Evolutionary conservation across 768 basidiomycete species (phyloP).

Genomic region (Fistulinella prunicolor): DNA sequence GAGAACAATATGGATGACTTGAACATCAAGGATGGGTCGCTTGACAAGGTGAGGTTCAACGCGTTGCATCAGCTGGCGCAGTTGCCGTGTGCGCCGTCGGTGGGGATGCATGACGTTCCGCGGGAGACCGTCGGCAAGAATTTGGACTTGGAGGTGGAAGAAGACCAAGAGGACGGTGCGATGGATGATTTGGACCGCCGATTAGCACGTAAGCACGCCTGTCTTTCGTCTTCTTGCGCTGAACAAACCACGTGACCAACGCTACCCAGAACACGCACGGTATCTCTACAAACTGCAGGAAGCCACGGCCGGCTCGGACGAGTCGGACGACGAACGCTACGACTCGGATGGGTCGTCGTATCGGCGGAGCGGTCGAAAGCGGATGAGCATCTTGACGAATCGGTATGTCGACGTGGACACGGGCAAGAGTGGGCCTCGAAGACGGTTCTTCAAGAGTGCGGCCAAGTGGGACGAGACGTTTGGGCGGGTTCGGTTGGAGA

Average conservation of each 20-base stretch:
- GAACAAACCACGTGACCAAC: neutral
- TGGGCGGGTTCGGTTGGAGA: slow-evolving; percentile 23
- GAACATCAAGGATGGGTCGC: slow-evolving; percentile 75
- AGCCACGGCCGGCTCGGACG: slow-evolving; percentile 44
- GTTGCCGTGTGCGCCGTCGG: slow-evolving; percentile 76
- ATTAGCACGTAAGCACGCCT: slow-evolving; percentile 61
- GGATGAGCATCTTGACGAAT: slow-evolving; percentile 69
- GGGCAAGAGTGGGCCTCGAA: slow-evolving; percentile 32
- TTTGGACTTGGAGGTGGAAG: slow-evolving; percentile 52
- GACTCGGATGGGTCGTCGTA: slow-evolving; percentile 51
- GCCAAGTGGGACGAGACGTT: slow-evolving; percentile 35
- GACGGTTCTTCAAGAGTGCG: slow-evolving; percentile 59
- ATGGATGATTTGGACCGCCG: slow-evolving; percentile 64
- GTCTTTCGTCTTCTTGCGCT: neutral
- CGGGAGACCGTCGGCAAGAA: slow-evolving; percentile 62
- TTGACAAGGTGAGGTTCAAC: slow-evolving; percentile 74
- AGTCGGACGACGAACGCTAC: slow-evolving; percentile 45
- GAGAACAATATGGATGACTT: slow-evolving; percentile 94
- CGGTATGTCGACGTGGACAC: slow-evolving; percentile 50
- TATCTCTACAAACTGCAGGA: slow-evolving; percentile 63
- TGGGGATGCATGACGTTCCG: slow-evolving; percentile 82
- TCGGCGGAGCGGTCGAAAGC: slow-evolving; percentile 40
- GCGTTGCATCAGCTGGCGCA: slow-evolving; percentile 55
- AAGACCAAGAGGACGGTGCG: slow-evolving; percentile 35
- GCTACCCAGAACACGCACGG: slow-evolving; percentile 54